Conservation (phyloP, 169 alveolate genomes). For the Cryptosporidium ubiquitum region DNA sequence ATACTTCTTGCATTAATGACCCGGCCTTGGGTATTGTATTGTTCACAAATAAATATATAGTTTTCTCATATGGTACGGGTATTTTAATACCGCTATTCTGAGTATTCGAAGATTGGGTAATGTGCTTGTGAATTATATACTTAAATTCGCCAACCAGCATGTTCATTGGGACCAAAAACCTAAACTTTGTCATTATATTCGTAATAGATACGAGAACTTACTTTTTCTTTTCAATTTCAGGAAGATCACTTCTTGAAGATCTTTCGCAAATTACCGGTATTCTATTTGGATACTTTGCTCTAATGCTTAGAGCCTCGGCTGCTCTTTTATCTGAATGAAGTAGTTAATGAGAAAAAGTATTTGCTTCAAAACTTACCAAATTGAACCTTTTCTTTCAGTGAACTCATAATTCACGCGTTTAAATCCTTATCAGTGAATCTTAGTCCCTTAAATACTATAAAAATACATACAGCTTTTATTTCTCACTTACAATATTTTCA, state of each 20-base stretch:
- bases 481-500: background rate
- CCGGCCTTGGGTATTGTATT: slow-evolving; percentile 85
- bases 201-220: slow-evolving; percentile 38
- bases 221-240: slow-evolving; percentile 81
- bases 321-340: slow-evolving; percentile 82
- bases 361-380: slow-evolving; percentile 60
- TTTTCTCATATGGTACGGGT: slow-evolving; percentile 79
- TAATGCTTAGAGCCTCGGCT: slow-evolving; percentile 85
- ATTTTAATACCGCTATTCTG: slow-evolving; percentile 72
- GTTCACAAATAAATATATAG: slow-evolving; percentile 85
- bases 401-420: slow-evolving; percentile 31
- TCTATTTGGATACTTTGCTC: slow-evolving; percentile 88
- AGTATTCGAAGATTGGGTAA: slow-evolving; percentile 79
- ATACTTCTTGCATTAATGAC: slow-evolving; percentile 85
- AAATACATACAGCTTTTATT: background rate
- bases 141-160: slow-evolving; percentile 90
- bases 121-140: slow-evolving; percentile 88
- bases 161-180: slow-evolving; percentile 87
- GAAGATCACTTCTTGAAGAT: slow-evolving; percentile 76
- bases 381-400: slow-evolving; percentile 67
- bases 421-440: background rate
- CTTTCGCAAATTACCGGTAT: slow-evolving; percentile 92
- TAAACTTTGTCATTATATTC: slow-evolving; percentile 71
- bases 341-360: background rate
- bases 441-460: background rate